phyloP scores from a whole-genome alignment of 768 basidiomycete genomes.

The Lentinula detonsa region DNA sequence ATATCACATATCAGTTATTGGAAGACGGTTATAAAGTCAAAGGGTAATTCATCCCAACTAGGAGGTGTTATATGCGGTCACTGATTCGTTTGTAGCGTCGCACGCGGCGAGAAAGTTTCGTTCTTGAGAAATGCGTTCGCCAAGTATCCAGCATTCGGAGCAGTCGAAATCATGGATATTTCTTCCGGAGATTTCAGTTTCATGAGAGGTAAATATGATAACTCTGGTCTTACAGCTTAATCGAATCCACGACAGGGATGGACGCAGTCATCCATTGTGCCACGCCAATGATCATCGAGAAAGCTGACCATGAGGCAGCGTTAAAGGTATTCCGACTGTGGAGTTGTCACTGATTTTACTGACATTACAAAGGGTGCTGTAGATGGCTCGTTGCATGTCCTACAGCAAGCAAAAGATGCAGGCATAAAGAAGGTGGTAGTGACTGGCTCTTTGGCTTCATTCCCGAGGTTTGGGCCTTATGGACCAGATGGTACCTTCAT shows the following conservation, averaged over 20 bases:
- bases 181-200: slow-evolving; percentile 7
- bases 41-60: not conserved
- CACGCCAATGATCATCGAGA: not conserved
- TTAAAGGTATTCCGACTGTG: not conserved
- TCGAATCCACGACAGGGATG: not conserved
- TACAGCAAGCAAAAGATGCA: slow-evolving; percentile 7
- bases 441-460: slow-evolving; percentile 6
- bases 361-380: slow-evolving; percentile 6
- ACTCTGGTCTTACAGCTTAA: not conserved
- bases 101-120: slow-evolving; percentile 6
- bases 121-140: slow-evolving; percentile 1
- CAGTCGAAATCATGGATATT: slow-evolving; percentile 12
- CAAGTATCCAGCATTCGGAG: slow-evolving; percentile 8
- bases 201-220: not conserved
- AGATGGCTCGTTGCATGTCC: slow-evolving; percentile 1
- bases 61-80: not conserved
- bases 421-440: slow-evolving; percentile 1
- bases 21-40: slow-evolving; percentile 12
- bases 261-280: slow-evolving; percentile 2
- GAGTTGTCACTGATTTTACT: not conserved
- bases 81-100: not conserved
- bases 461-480: not conserved
- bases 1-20: slow-evolving; percentile 13
- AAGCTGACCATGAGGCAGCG: not conserved
- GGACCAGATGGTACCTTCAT: not conserved